These are phyloP conservation scores for Tillandsia fasciculata DNA, from an alignment of 176 grass and related monocot genomes.

Conservation along the genomic window DNA sequence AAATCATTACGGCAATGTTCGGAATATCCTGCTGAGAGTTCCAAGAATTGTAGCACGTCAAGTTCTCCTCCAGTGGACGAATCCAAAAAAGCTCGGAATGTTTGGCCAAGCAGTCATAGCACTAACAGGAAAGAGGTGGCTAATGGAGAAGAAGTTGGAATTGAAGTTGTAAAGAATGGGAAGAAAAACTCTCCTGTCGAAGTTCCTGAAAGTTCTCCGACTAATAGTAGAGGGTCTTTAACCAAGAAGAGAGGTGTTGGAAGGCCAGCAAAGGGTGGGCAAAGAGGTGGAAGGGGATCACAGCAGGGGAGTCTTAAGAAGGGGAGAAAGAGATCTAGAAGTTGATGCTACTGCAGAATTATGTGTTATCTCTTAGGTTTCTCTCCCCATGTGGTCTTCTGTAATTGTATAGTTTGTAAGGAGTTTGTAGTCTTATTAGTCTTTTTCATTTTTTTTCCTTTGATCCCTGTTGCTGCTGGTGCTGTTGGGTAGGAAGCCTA, in stretches of 20 bases:
- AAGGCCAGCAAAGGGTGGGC: slow-evolving; percentile 35
- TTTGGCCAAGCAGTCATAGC: slow-evolving; percentile 10
- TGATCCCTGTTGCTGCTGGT: too few relatives aligned
- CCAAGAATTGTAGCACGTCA: background rate
- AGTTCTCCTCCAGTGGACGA: slow-evolving; percentile 11
- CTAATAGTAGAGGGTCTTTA: slow-evolving; percentile 7
- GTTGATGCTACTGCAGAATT: slow-evolving; percentile 13
- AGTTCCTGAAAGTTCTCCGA: background rate
- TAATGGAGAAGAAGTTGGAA: background rate
- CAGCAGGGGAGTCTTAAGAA: slow-evolving; percentile 32
- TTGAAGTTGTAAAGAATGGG: slow-evolving; percentile 1
- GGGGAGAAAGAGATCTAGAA: slow-evolving; percentile 27
- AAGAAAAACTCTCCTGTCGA: slow-evolving; percentile 11
- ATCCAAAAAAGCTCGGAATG: slow-evolving; percentile 18
- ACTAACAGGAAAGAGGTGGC: background rate
- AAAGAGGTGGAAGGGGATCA: slow-evolving; percentile 20
- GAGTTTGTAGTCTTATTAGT: slow-evolving; percentile 4
- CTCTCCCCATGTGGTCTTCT: background rate
- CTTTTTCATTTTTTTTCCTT: slow-evolving; percentile 7
- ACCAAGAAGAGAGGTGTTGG: slow-evolving; percentile 39
- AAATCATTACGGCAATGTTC: slow-evolving; percentile 39
- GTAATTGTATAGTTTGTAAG: slow-evolving; percentile 29
- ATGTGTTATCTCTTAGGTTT: background rate
- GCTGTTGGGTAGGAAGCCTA: too few relatives aligned
- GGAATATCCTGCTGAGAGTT: slow-evolving; percentile 3